These are phyloP conservation scores for Penicillium atrosanguineum DNA, from an alignment of 495 filamentous ascomycete genomes.

Conservation along the genomic window DNA sequence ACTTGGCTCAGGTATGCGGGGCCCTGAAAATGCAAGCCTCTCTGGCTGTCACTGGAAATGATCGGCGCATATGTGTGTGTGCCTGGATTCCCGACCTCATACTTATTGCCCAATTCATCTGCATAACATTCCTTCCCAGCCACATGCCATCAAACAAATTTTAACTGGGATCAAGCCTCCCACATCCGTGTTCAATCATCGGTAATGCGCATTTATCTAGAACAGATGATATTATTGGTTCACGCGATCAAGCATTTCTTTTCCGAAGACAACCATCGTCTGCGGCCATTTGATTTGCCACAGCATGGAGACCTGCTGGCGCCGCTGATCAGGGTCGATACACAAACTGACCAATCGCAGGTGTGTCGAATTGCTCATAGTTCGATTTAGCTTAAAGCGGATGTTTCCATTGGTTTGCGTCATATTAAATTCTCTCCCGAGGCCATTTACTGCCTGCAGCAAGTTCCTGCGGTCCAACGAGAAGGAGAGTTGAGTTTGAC, in stretches of 20 bases:
- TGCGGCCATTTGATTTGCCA: neutral
- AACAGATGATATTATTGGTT: neutral
- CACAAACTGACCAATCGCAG: neutral
- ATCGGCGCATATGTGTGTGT: neutral
- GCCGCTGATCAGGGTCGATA: neutral
- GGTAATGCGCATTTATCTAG: neutral
- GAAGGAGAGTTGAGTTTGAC: neutral
- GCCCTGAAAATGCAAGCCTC: neutral
- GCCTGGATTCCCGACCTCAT: neutral
- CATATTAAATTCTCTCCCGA: neutral
- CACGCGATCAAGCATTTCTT: neutral
- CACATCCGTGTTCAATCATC: neutral
- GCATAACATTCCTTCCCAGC: neutral
- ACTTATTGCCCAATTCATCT: neutral
- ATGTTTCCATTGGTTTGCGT: neutral
- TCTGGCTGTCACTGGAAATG: neutral
- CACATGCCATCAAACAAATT: neutral
- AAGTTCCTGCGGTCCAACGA: neutral
- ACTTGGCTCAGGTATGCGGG: neutral
- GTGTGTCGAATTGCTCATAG: neutral
- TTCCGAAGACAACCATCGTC: neutral
- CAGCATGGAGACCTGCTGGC: neutral
- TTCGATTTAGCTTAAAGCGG: neutral
- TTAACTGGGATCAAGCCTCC: neutral
- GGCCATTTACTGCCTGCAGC: neutral